A percentile compares a stretch with the other conserved stretches of the same genome.
Evolutionary conservation across 768 basidiomycete genomes (phyloP).

Genomic region (Chalciporus piperatus): DNA sequence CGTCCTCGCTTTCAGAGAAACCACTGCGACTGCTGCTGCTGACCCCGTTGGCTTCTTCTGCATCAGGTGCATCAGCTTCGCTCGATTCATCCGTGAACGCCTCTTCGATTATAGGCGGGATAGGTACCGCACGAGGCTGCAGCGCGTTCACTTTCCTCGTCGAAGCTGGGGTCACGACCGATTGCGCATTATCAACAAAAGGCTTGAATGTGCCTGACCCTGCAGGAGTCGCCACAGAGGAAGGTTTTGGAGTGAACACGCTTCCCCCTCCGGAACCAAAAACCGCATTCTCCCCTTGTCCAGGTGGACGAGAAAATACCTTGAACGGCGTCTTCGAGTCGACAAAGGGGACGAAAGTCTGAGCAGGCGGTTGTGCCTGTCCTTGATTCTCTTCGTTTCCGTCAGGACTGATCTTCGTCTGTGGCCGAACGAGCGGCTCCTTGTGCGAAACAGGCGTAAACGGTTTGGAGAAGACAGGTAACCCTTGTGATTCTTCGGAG

Average conservation of each 20-base stretch:
- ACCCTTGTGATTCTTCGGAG: conserved; percentile 35
- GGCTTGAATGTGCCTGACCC: conserved; percentile 35
- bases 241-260: conserved; percentile 47
- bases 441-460: conserved; percentile 56
- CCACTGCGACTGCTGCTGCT: conserved; percentile 29
- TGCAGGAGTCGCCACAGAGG: conserved; percentile 6
- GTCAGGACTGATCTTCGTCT: conserved; percentile 18
- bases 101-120: conserved; percentile 25
- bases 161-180: conserved; percentile 16
- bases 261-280: conserved; percentile 17
- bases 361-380: conserved; percentile 17
- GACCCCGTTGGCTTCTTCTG: conserved; percentile 23
- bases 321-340: conserved; percentile 44
- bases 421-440: conserved; percentile 30
- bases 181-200: conserved; percentile 29
- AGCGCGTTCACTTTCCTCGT: conserved; percentile 18
- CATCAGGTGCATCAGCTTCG: conserved; percentile 23
- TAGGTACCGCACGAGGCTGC: conserved; percentile 17
- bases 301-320: conserved; percentile 70
- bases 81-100: conserved; percentile 33
- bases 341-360: conserved; percentile 42
- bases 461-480: conserved; percentile 57
- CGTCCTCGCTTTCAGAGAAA: conserved; percentile 35
- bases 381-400: conserved; percentile 16
- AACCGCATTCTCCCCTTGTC: conserved; percentile 39